Evolutionary conservation across 768 basidiomycete species (phyloP).

Genomic region (Lentinula detonsa): DNA sequence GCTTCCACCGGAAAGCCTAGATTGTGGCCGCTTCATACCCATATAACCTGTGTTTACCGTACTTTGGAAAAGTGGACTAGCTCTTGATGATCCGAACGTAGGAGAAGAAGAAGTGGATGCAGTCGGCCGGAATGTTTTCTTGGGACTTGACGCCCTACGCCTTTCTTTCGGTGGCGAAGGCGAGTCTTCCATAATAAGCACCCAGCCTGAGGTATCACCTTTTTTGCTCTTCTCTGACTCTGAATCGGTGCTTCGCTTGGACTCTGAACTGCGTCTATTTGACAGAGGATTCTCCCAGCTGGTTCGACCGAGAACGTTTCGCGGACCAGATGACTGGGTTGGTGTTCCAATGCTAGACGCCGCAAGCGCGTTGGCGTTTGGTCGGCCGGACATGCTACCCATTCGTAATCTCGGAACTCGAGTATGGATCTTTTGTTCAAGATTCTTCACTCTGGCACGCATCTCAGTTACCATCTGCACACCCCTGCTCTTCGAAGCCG

Average conservation of each 20-base stretch:
- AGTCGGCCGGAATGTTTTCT: constrained; percentile 45
- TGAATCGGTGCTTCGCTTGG: constrained; percentile 37
- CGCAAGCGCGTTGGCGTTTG: constrained; percentile 32
- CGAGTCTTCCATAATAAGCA: constrained; percentile 85
- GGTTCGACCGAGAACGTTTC: constrained; percentile 34
- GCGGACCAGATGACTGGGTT: constrained; percentile 31
- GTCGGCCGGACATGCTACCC: constrained; percentile 64
- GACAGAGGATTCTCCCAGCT: constrained; percentile 34
- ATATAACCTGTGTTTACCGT: constrained; percentile 24
- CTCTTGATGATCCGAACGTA: constrained; percentile 29
- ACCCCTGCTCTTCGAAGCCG: constrained; percentile 67
- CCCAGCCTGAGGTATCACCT: constrained; percentile 75
- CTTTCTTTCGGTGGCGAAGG: constrained; percentile 63
- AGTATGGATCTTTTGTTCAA: constrained; percentile 85
- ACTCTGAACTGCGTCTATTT: constrained; percentile 33
- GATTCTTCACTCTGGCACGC: constrained; percentile 74
- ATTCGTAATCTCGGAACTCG: constrained; percentile 81
- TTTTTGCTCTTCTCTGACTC: constrained; percentile 38
- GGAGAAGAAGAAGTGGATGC: constrained; percentile 42
- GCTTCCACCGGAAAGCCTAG: constrained; percentile 64
- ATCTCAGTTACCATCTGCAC: constrained; percentile 93
- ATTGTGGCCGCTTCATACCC: constrained; percentile 59
- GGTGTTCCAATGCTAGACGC: constrained; percentile 26
- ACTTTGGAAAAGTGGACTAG: constrained; percentile 36
- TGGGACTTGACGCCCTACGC: constrained; percentile 60